Evolutionary conservation across 2,329 filamentous ascomycete genomes (phyloP).

Genomic region (Esteya vermicola): DNA sequence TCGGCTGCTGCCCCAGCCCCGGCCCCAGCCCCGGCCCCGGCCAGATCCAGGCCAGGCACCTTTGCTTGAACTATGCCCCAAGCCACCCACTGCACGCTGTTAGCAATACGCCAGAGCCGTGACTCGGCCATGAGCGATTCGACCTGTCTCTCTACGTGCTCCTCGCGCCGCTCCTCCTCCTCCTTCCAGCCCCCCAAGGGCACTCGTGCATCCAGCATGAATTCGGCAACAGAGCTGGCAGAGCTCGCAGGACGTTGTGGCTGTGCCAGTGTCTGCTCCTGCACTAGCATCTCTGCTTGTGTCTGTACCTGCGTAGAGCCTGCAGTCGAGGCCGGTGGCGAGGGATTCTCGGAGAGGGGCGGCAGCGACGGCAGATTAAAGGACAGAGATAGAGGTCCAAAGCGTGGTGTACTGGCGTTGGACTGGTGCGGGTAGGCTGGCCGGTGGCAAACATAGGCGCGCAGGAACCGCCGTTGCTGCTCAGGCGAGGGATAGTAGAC

Average conservation of each 20-base stretch:
- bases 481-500: slow-evolving; percentile 60
- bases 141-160: slow-evolving; percentile 52
- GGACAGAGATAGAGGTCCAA: slow-evolving; percentile 6
- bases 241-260: slow-evolving; percentile 24
- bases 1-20: too few relatives aligned
- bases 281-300: slow-evolving; percentile 4
- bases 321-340: slow-evolving; percentile 22
- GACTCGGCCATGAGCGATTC: slow-evolving; percentile 63
- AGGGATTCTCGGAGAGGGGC: neutral
- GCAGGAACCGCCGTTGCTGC: slow-evolving; percentile 74
- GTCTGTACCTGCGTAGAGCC: slow-evolving; percentile 15
- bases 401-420: slow-evolving; percentile 8
- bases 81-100: slow-evolving; percentile 81
- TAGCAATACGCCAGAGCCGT: slow-evolving; percentile 72
- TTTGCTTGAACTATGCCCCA: slow-evolving; percentile 97
- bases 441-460: slow-evolving; percentile 72
- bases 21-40: neutral
- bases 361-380: slow-evolving; percentile 3
- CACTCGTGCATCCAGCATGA: slow-evolving; percentile 68
- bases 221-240: slow-evolving; percentile 45
- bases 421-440: slow-evolving; percentile 46
- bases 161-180: slow-evolving; percentile 47
- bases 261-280: too few relatives aligned
- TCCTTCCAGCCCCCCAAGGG: slow-evolving; percentile 42
- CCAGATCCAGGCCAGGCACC: slow-evolving; percentile 47